Conservation (phyloP, 768 basidiomycete species). For the Russula vinacea region DNA sequence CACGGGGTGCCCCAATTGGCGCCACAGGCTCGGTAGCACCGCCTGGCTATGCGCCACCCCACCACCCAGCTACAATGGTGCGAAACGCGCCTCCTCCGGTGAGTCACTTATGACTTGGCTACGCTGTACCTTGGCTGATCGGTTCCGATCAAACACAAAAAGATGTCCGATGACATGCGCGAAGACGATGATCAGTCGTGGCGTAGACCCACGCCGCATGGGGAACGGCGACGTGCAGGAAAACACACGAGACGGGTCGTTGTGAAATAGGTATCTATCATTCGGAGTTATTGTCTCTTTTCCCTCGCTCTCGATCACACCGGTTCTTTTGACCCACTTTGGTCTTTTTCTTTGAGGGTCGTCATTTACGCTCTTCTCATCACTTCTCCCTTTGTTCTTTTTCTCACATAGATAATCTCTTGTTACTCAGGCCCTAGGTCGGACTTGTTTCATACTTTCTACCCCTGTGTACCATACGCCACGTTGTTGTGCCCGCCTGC, state of each 20-base stretch:
- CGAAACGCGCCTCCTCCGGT: conserved; percentile 25
- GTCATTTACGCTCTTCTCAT: conserved; percentile 12
- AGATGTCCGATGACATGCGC: conserved; percentile 46
- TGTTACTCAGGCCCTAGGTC: background rate
- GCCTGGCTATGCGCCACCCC: conserved; percentile 32
- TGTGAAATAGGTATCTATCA: conserved; percentile 30
- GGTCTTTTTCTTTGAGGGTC: conserved; percentile 1
- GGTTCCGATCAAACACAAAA: conserved; percentile 23
- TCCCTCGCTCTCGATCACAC: conserved; percentile 16
- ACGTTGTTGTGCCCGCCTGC: conserved; percentile 19
- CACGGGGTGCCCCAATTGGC: conserved; percentile 31
- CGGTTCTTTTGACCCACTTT: conserved; percentile 14
- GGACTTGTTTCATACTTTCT: background rate
- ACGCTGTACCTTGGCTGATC: conserved; percentile 21
- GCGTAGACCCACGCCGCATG: conserved; percentile 68
- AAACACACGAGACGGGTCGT: conserved; percentile 77
- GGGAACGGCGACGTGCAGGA: conserved; percentile 71
- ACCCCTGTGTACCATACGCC: conserved; percentile 23
- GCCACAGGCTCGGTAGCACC: conserved; percentile 32
- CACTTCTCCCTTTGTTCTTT: conserved; percentile 1
- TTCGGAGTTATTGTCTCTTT: conserved; percentile 15
- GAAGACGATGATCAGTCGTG: conserved; percentile 66
- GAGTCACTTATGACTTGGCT: conserved; percentile 20
- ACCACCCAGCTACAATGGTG: conserved; percentile 22
- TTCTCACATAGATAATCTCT: conserved; percentile 9